phyloP scores from a whole-genome alignment of 2,329 filamentous ascomycete species.

The Aspergillus sp. region DNA sequence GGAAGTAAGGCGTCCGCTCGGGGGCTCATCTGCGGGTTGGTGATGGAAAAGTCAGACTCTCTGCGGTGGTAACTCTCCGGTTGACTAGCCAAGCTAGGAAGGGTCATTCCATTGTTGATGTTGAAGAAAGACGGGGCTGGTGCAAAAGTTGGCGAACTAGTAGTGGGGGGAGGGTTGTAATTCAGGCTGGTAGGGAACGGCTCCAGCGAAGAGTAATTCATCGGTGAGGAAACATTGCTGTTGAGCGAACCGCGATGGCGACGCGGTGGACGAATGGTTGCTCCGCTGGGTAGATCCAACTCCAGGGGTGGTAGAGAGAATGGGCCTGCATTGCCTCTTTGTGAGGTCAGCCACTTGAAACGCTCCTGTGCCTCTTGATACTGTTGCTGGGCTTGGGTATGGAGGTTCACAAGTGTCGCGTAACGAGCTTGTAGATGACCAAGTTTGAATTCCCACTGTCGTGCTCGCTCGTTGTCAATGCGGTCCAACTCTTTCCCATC shows the following conservation, averaged over 20 bases:
- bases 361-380: slow-evolving; percentile 49
- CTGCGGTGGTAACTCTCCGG: slow-evolving; percentile 42
- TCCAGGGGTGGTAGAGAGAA: slow-evolving; percentile 46
- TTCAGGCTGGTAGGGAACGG: slow-evolving; percentile 43
- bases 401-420: slow-evolving; percentile 41
- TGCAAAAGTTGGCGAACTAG: slow-evolving; percentile 54
- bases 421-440: slow-evolving; percentile 45
- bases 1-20: slow-evolving; percentile 62
- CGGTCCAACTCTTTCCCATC: slow-evolving; percentile 53
- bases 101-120: slow-evolving; percentile 62
- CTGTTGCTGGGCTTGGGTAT: slow-evolving; percentile 44
- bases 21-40: slow-evolving; percentile 64
- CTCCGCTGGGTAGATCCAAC: slow-evolving; percentile 40
- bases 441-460: slow-evolving; percentile 48
- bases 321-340: slow-evolving; percentile 37
- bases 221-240: slow-evolving; percentile 49
- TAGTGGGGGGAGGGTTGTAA: slow-evolving; percentile 51
- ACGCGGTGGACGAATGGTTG: slow-evolving; percentile 45
- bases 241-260: slow-evolving; percentile 48
- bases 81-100: slow-evolving; percentile 46
- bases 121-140: slow-evolving; percentile 59
- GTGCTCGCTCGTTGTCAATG: slow-evolving; percentile 50
- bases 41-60: slow-evolving; percentile 56
- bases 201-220: slow-evolving; percentile 42
- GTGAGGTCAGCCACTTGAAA: slow-evolving; percentile 44